Base-by-base conservation (phyloP, 345 rosid species). In the Aethionema arabicum region DNA sequence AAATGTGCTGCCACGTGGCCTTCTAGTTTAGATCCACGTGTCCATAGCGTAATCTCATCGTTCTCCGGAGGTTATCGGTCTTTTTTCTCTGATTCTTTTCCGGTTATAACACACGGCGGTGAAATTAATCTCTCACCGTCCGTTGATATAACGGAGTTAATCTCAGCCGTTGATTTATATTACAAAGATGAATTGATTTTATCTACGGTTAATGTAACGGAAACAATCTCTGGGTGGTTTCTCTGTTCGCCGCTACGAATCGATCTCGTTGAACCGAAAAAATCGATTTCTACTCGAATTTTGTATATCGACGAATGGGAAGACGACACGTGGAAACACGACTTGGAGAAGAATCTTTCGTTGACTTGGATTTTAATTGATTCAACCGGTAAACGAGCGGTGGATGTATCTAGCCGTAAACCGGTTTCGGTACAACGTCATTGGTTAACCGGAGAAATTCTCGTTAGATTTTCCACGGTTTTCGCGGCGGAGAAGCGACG, bases 311-410 rank as follows among this genome's bases (percentile, higher is more conserved):
- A 56, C 1, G 62, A 52, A 9, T 57, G 53, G 6, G 79, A 78
- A 52, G 8, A 1, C 7, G 67, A 59, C 38, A 43, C 65, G 54
- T 78, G 85, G 87, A 53, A 75, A 5, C 51, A 65, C 9, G 76
- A 81, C 36, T 38, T 85, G 38, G 91, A 82, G 47, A 76, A 81
- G 14, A 82, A 79, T 58, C 33, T 90, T 9, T 75, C 69, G 0
- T 13, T 87, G 63, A 90, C 85, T 52, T 90, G 95, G 95, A 77
- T 85, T 7, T 2, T 87, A 11, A 75, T 90, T 5, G 91, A 90
- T 72, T 85, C 95, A 51, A 62, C 54, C 1, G 8, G 57, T 38
- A 80, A 69, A 63, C 77, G 85, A 0, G 78, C 91, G 11, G 76
- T 65, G 35, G 78, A 84, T 59, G 0, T 90, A 36, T 87, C 95